Evolutionary conservation across 176 grass and related monocot genomes (phyloP).

Genomic region (Pontederia crassipes): DNA sequence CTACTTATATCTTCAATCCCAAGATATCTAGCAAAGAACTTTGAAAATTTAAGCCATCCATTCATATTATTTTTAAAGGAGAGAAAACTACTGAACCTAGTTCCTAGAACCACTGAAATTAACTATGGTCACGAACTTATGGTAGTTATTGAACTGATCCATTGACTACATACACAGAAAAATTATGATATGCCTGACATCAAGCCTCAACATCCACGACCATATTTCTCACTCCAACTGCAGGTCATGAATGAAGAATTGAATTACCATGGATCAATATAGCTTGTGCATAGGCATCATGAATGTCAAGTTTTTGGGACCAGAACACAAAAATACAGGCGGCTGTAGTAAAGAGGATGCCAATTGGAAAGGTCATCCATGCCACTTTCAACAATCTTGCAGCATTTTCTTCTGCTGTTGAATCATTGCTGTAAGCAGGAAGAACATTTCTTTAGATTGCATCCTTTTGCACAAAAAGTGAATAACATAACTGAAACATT

Average conservation of each 20-base stretch:
- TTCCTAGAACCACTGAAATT: too few relatives aligned
- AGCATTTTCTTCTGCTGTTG: slow-evolving; percentile 44
- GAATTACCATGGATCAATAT: slow-evolving; percentile 76
- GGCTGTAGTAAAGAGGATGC: slow-evolving; percentile 60
- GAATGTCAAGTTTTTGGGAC: slow-evolving; percentile 57
- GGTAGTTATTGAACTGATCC: too few relatives aligned
- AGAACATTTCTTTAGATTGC: slow-evolving; percentile 10
- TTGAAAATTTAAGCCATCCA: too few relatives aligned
- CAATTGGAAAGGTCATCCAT: slow-evolving; percentile 89
- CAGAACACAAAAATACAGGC: slow-evolving; percentile 65
- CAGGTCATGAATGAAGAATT: background rate
- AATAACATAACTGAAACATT: background rate
- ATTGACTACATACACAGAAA: too few relatives aligned
- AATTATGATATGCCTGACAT: too few relatives aligned
- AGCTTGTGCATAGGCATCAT: slow-evolving; percentile 77
- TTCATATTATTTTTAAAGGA: too few relatives aligned
- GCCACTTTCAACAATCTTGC: slow-evolving; percentile 63
- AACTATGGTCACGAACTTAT: too few relatives aligned
- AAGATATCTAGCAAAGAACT: too few relatives aligned
- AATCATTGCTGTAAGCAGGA: slow-evolving; percentile 50
- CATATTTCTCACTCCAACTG: too few relatives aligned
- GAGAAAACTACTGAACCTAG: too few relatives aligned
- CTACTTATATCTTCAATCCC: too few relatives aligned
- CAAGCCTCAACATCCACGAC: too few relatives aligned
- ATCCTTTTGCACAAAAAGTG: slow-evolving; percentile 7